Conservation (phyloP, 139 green algal species). For the Asterochloris erici region DNA sequence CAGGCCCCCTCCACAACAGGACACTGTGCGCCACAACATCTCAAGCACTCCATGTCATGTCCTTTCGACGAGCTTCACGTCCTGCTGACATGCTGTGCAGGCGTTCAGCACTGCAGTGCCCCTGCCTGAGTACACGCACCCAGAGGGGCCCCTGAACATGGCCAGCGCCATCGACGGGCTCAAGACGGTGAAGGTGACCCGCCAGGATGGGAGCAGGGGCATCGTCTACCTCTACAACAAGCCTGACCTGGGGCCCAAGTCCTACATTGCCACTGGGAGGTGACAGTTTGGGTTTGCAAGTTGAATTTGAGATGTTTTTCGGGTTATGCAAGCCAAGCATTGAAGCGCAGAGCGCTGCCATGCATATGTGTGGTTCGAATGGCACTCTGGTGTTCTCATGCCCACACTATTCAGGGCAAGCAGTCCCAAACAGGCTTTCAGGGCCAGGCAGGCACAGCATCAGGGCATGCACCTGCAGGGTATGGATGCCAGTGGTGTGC, state of each 20-base stretch:
- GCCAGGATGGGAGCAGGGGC: background rate
- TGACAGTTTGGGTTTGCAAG: slow-evolving; percentile 37
- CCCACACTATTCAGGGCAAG: too few relatives aligned
- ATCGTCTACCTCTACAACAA: background rate
- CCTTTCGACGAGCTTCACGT: background rate
- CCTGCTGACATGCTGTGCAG: background rate
- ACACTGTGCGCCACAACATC: background rate
- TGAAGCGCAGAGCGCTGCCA: too few relatives aligned
- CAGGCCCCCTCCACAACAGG: background rate
- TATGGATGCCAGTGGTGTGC: too few relatives aligned
- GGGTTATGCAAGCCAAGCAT: too few relatives aligned
- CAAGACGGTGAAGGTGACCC: background rate
- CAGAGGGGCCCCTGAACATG: slow-evolving; percentile 53
- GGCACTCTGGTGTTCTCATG: too few relatives aligned
- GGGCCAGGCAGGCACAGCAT: too few relatives aligned
- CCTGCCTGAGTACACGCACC: slow-evolving; percentile 54
- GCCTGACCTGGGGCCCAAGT: slow-evolving; percentile 71
- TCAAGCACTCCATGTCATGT: background rate
- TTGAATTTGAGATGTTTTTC: too few relatives aligned
- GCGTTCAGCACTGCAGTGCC: slow-evolving; percentile 20
- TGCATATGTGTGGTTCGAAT: too few relatives aligned
- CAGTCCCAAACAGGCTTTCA: too few relatives aligned
- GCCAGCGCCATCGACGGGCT: slow-evolving; percentile 2
- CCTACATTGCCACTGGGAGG: slow-evolving; percentile 57
- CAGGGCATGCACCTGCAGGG: too few relatives aligned